Evolutionary conservation across 768 basidiomycete genomes (phyloP), one percentile per base, ranked within the genome.

Genomic region (Gloeopeniophorella convolvens): DNA sequence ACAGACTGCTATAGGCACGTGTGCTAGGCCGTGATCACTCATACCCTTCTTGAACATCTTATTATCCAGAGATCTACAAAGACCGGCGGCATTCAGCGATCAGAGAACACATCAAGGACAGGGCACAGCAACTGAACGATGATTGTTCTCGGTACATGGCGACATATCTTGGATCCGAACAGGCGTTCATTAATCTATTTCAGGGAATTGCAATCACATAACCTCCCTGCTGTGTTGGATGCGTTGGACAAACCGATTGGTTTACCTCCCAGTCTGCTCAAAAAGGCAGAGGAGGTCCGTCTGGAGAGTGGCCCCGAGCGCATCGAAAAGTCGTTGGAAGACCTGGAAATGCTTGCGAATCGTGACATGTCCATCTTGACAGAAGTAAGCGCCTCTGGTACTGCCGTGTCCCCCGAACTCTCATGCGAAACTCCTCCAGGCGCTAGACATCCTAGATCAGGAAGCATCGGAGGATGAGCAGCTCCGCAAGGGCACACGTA

Each of bases 391-490:
- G 42, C 24, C 24, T 35, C n/a, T 51, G n/a, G 15, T 11, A 8
- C 26, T 48, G 30, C 28, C n/a, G 31, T 44, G 15, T 23, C 18
- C 37, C 31, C 11, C 40, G 21, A 43, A 32, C 6, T 8, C 4
- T 53, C n/a, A n/a, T n/a, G n/a, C 21, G 32, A n/a, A n/a, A n/a
- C 13, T 50, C 45, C 15, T 23, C 16, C 56, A 96, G 93, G 82
- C 90, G 0, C 76, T 92, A 71, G 91, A 92, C 59, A 80, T 94
- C 18, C 69, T 99, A n/a, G 92, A 95, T 59, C 80, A 78, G 36
- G 94, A 96, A 66, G 87, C 86, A 13, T 85, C 85, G 12, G 87
- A 90, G 61, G 89, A 92, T 57, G 89, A 90, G 63, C 72, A 77
- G 10, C 70, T 79, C 26, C 79, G 83, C 13, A 74, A 75, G 55